A percentile compares a stretch with the other conserved stretches of the same genome.
Evolutionary conservation across 345 rosid genomes (phyloP).

Genomic region (Eucalyptus sp.): DNA sequence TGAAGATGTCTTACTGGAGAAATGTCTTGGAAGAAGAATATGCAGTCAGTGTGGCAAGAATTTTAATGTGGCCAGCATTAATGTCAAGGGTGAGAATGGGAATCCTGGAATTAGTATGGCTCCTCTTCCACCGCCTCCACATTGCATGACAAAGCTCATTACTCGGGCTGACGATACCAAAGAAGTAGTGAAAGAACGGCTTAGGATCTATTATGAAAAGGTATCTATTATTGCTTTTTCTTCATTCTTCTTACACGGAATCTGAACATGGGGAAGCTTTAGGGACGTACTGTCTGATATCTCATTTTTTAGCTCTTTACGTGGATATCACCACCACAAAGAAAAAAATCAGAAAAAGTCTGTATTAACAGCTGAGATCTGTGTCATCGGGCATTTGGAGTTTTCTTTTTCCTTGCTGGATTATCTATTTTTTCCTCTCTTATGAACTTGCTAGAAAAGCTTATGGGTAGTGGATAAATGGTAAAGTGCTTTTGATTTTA

Average conservation of each 20-base stretch:
- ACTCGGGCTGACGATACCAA: conserved; percentile 88
- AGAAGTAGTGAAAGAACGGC: conserved; percentile 81
- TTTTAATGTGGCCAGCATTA: conserved; percentile 66
- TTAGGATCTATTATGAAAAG: conserved; percentile 60
- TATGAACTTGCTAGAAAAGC: background rate
- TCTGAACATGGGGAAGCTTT: background rate
- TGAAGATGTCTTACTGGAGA: conserved; percentile 73
- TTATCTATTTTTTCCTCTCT: background rate
- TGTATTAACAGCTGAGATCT: background rate
- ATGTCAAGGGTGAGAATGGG: conserved; percentile 66
- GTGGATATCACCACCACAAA: background rate
- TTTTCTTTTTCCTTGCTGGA: background rate
- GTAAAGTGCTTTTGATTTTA: background rate
- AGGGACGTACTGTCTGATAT: background rate
- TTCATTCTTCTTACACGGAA: background rate
- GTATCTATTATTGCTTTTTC: conserved; percentile 16
- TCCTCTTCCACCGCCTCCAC: conserved; percentile 84
- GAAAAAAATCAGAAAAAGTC: background rate
- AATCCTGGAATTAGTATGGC: conserved; percentile 73
- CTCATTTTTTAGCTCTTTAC: background rate
- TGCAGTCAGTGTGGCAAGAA: conserved; percentile 76
- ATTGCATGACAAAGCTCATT: conserved; percentile 70
- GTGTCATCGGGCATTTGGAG: background rate
- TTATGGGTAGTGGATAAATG: background rate
- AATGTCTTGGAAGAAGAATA: conserved; percentile 89